Conservation (phyloP, 2,329 filamentous ascomycete genomes). For the Diaporthe caulivora region DNA sequence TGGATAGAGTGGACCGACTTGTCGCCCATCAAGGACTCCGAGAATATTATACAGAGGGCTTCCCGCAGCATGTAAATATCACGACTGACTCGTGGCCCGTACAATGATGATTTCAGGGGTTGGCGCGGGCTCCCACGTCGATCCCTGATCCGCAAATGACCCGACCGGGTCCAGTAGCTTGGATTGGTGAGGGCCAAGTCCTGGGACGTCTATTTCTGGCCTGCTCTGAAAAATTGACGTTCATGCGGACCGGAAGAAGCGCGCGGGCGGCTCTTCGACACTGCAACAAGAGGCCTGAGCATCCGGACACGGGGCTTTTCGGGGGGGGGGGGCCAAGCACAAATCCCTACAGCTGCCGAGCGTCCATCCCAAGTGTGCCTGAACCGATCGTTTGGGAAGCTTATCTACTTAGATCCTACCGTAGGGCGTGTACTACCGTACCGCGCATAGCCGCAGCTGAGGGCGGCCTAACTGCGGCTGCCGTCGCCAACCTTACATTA, state of each 20-base stretch:
- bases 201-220: constrained; percentile 12
- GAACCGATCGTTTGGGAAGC: neutral
- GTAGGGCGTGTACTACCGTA: neutral
- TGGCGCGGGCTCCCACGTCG: constrained; percentile 14
- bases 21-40: constrained; percentile 1
- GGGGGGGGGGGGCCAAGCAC: neutral
- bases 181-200: constrained; percentile 22
- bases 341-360: constrained; percentile 10
- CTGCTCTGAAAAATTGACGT: constrained; percentile 21
- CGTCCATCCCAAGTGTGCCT: constrained; percentile 9
- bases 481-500: neutral
- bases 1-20: constrained; percentile 9
- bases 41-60: neutral
- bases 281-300: constrained; percentile 4
- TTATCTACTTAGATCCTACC: neutral
- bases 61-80: constrained; percentile 20
- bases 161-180: constrained; percentile 7
- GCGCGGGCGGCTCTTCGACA: constrained; percentile 15
- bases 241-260: constrained; percentile 12
- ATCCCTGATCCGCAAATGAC: constrained; percentile 29
- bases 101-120: constrained; percentile 19
- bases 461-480: constrained; percentile 10
- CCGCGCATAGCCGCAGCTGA: constrained; percentile 23
- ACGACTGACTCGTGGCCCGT: constrained; percentile 30
- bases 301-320: neutral